Evolutionary conservation across 2,329 filamentous ascomycete species (phyloP), one percentile per base, ranked within the genome.

Genomic region (Polychaeton citri): DNA sequence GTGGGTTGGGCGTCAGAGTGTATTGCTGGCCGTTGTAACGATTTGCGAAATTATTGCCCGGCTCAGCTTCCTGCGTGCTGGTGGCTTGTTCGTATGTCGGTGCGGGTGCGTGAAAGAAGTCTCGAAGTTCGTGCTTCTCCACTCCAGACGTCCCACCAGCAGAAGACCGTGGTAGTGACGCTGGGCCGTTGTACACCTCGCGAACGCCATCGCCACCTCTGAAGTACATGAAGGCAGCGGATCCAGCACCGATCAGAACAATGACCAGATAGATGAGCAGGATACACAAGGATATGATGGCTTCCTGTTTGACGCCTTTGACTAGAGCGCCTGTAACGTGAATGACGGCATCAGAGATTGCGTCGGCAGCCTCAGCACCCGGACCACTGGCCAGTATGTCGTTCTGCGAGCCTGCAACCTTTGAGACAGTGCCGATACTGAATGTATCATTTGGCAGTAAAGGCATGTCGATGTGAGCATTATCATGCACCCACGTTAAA

Each of bases 401-500:
- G 26, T 72, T 71, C 35, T 81, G 73, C 36, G 71, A 72, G 39
- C 63, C 48, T 19, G 43, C 58, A 32, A 73, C 57, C 48, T 68
- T 68, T 18, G 64, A 67, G 20, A 74, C 64, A 38, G 87, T 82
- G 30, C 87, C 86, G 36, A 79, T 64, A 39, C 83, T 88, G 62
- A 96, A 93, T 1, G 81, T 82, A 54, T 94, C 72, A 49, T 83
- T 79, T 18, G 74, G 68, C 41, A 96, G 76, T 36, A 73, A 61
- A 0, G 90, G 90, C 48, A 98, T 80, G 40, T 74, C 66, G 48
- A 98, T 71, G 42, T 90, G 74, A 3, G 90, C 85, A 54, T 96
- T 66, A 46, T 96, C 79, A 50, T 82, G 74, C 8, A 94, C 81
- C 88, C 88, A 98, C 1, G 83, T 93, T n/a, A 96, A 69, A 9